Evolutionary conservation across 2,329 filamentous ascomycete species (phyloP).

Genomic region (Davidsoniella eucalypti): DNA sequence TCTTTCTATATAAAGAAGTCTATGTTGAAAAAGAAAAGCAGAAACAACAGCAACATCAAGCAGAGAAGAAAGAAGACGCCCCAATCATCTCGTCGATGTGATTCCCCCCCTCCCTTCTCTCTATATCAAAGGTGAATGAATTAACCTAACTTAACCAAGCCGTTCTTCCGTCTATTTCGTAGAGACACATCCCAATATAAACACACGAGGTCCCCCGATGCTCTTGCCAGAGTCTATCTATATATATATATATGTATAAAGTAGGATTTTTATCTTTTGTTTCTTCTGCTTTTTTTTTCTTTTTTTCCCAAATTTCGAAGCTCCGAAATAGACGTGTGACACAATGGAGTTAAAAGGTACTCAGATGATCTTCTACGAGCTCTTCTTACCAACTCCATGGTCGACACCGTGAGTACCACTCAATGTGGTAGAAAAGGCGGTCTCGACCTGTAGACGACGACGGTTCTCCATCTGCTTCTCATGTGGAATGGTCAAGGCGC

Average conservation of each 20-base stretch:
- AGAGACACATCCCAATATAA: too few species aligned
- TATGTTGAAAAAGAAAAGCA: slow-evolving; percentile 1
- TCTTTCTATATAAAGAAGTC: too few species aligned
- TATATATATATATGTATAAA: slow-evolving; percentile 2
- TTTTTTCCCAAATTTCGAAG: too few species aligned
- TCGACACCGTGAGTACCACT: slow-evolving; percentile 12
- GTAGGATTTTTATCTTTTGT: neutral
- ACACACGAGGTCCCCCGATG: too few species aligned
- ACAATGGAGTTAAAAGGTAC: too few species aligned
- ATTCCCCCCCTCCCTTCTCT: neutral
- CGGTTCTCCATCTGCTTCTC: slow-evolving; percentile 42
- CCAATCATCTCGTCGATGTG: neutral
- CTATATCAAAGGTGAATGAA: too few species aligned
- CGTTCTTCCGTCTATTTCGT: too few species aligned
- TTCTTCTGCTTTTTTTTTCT: neutral
- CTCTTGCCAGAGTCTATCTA: neutral
- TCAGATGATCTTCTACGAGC: slow-evolving; percentile 5
- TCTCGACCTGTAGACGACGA: slow-evolving; percentile 14
- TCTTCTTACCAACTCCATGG: slow-evolving; percentile 12
- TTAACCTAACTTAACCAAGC: too few species aligned
- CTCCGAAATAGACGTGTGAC: neutral
- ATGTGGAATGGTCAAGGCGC: slow-evolving; percentile 70
- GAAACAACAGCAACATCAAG: neutral
- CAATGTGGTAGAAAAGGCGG: slow-evolving; percentile 11
- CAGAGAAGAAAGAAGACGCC: neutral